These are phyloP conservation scores for Plasmodium fragile DNA, from an alignment of 169 alveolate genomes.

Conservation along the genomic window DNA sequence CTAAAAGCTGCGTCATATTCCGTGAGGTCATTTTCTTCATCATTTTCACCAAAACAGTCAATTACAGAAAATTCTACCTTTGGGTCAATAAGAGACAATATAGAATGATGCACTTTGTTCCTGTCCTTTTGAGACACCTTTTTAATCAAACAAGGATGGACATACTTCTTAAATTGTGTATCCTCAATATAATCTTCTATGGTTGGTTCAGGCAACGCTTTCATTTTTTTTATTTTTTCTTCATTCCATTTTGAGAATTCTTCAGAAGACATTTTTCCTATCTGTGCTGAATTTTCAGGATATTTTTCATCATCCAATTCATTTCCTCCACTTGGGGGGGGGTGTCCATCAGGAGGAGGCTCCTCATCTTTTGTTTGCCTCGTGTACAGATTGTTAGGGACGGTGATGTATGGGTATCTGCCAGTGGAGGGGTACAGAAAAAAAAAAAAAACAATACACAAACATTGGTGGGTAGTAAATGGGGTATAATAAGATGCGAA, in stretches of 20 bases:
- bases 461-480: background rate
- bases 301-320: background rate
- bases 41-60: slow-evolving; percentile 69
- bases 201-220: slow-evolving; percentile 25
- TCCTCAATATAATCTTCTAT: slow-evolving; percentile 76
- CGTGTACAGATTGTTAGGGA: slow-evolving; percentile 45
- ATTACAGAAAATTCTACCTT: slow-evolving; percentile 9
- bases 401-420: slow-evolving; percentile 53
- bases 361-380: background rate
- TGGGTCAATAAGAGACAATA: background rate
- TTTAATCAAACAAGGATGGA: slow-evolving; percentile 57
- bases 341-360: background rate
- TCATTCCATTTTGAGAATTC: slow-evolving; percentile 19
- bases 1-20: slow-evolving; percentile 81
- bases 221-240: background rate
- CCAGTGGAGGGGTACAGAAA: background rate
- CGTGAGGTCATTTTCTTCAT: slow-evolving; percentile 77
- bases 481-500: background rate
- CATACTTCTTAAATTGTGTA: background rate
- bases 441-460: background rate
- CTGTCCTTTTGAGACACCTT: slow-evolving; percentile 58
- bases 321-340: background rate
- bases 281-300: background rate
- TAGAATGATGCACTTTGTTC: slow-evolving; percentile 39
- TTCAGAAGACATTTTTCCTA: slow-evolving; percentile 1